A percentile compares a stretch with the other conserved stretches of the same genome.
phyloP scores from a whole-genome alignment of 768 basidiomycete genomes.

The Kwoniella mangroviensis region DNA sequence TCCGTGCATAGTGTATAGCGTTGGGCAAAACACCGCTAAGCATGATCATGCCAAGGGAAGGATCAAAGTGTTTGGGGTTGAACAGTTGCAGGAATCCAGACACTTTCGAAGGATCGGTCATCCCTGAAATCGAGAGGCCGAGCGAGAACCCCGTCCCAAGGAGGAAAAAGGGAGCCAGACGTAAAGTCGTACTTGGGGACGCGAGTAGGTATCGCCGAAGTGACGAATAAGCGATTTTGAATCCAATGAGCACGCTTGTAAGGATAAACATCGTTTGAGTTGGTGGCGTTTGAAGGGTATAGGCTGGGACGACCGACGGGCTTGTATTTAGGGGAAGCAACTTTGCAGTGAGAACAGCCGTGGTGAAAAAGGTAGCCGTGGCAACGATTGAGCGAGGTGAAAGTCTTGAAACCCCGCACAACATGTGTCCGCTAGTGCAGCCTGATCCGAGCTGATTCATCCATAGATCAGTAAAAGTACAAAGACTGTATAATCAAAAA shows the following conservation, averaged over 20 bases:
- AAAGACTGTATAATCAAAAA: neutral
- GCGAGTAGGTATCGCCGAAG: conserved; percentile 18
- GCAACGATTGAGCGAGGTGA: conserved; percentile 57
- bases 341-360: conserved; percentile 47
- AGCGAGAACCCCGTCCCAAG: conserved; percentile 51
- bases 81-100: conserved; percentile 53
- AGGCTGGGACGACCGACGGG: conserved; percentile 4
- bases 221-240: conserved; percentile 3
- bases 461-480: neutral
- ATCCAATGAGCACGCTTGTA: conserved; percentile 1
- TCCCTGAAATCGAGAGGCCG: conserved; percentile 57
- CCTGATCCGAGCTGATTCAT: conserved; percentile 54
- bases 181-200: neutral
- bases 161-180: conserved; percentile 36
- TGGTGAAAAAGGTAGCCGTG: conserved; percentile 49
- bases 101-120: conserved; percentile 55
- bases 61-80: conserved; percentile 51
- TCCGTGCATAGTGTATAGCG: conserved; percentile 37
- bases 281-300: conserved; percentile 5
- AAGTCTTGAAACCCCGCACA: conserved; percentile 57
- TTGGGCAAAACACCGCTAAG: conserved; percentile 56
- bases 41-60: conserved; percentile 57
- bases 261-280: conserved; percentile 1
- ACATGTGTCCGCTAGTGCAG: conserved; percentile 59
- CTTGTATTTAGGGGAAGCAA: conserved; percentile 21